phyloP scores from a whole-genome alignment of 2,329 filamentous ascomycete genomes.

The Trichoderma harzianum region DNA sequence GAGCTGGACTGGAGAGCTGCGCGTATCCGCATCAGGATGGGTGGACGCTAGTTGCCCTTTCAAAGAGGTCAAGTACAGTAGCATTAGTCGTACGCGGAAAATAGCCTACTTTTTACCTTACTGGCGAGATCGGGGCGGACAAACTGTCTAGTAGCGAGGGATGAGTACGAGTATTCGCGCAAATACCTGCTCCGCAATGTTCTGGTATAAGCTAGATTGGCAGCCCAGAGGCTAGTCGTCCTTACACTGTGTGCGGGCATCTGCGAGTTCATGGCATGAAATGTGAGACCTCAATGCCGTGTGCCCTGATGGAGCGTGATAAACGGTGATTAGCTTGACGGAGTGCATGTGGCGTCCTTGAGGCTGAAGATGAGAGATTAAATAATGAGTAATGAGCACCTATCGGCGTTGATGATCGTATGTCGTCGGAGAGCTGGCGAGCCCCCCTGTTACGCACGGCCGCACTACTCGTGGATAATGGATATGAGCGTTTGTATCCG shows the following conservation, averaged over 20 bases:
- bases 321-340: background rate
- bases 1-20: background rate
- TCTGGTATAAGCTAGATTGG: constrained; percentile 1
- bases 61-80: background rate
- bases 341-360: background rate
- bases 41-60: background rate
- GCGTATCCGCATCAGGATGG: background rate
- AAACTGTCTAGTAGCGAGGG: background rate
- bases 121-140: background rate
- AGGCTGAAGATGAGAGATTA: background rate
- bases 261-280: background rate
- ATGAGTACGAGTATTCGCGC: background rate
- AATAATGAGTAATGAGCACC: background rate
- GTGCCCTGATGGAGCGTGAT: background rate
- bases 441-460: background rate
- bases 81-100: background rate
- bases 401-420: background rate
- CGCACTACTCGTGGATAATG: background rate
- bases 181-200: background rate
- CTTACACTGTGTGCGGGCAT: background rate
- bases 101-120: background rate
- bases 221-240: background rate
- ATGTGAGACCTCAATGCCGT: background rate
- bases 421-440: background rate
- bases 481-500: background rate